Base-by-base conservation (phyloP, 1,284 basidiomycete genomes). In the Cutaneotrichosporon sp. region DNA sequence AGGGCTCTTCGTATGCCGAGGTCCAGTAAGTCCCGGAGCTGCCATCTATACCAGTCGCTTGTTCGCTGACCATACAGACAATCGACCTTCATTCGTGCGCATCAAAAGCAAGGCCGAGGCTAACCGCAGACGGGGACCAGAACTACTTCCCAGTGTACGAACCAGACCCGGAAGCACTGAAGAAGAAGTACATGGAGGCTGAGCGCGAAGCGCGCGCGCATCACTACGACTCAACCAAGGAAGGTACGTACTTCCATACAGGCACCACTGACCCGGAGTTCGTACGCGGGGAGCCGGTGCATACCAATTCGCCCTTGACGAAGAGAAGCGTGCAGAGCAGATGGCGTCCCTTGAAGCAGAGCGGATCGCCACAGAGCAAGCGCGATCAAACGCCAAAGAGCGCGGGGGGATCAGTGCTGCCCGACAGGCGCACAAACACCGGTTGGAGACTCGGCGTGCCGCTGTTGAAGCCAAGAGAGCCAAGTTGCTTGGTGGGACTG, bases 301-400 rank as follows among this genome's bases (percentile, higher is more conserved):
- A 75, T 94, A 93, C 69, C 84, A 87, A 64, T 93, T 97, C 71
- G 87, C 88, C 3, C 79, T 72, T 1, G 88, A 94, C 64, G 87
- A 90, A 62, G 84, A 86, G 54, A 81, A 80, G 26, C 80, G 93
- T 29, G 74, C 74, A 57, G 75, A 76, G 49, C 85, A 96, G 74
- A 87, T 92, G 87, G 85, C 87, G 46, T 84, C 85, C 46, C 74
- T 97, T 14, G 81, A 79, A 41, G 69, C 76, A 8, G 79, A 80
- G 11, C 77, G 88, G 34, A 78, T 80, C 20, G 88, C 92, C 67
- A 97, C 93, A 1, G 81, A 82, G 61, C 75, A 76, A 51, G 80
- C 78, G 5, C 77, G 90, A 54, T 75, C 79, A 51, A 82, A 20
- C 26, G 71, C 59, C 19, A 42, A 52, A 41, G 43, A 60, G 57